Conservation (phyloP, 345 rosid species). For the Hevea brasiliensis region DNA sequence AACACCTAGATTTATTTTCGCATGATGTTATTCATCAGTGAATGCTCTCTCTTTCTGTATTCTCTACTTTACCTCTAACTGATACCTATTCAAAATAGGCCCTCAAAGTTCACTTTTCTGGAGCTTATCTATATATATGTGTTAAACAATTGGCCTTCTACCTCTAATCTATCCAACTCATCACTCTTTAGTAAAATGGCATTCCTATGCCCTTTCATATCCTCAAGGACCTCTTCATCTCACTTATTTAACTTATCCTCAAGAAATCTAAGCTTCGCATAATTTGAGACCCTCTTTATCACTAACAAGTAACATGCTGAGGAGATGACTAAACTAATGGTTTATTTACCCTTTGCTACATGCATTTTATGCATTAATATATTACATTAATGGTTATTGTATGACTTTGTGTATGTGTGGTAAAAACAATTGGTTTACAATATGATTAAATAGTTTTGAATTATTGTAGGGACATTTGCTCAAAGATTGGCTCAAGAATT, state of each 20-base stretch:
- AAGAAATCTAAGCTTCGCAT: background rate
- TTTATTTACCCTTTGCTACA: background rate
- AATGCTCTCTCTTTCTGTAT: too few relatives aligned
- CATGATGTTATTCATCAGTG: background rate
- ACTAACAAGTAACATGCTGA: too few relatives aligned
- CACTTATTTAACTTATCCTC: background rate
- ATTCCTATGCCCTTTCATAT: background rate
- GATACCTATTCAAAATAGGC: background rate
- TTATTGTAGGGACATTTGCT: constrained; percentile 74
- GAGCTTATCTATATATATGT: too few relatives aligned
- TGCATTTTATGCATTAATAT: background rate
- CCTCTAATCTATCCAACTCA: background rate
- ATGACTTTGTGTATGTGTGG: background rate
- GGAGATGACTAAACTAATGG: background rate
- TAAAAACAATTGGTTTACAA: background rate
- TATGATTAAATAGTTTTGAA: background rate
- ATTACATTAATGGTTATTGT: background rate
- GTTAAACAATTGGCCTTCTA: background rate
- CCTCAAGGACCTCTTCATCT: background rate
- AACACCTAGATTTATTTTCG: background rate
- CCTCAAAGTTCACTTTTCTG: background rate
- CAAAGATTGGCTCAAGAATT: constrained; percentile 76
- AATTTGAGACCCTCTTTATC: too few relatives aligned
- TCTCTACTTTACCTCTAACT: background rate
- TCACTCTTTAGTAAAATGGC: background rate